phyloP scores from a whole-genome alignment of 2,329 filamentous ascomycete species.

The Trichophyton mentagrophytes region DNA sequence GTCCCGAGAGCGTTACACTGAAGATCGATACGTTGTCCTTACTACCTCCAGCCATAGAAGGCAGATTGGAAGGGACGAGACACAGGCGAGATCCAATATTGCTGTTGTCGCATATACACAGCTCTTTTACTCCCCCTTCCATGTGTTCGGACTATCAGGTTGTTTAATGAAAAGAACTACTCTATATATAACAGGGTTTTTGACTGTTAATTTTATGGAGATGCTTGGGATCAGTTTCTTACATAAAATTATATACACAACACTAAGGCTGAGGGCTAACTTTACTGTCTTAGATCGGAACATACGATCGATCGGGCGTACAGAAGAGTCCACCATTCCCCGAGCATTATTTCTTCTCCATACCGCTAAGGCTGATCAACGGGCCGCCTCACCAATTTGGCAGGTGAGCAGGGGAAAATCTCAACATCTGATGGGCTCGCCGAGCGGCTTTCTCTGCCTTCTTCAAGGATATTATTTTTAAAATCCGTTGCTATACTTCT shows the following conservation, averaged over 20 bases:
- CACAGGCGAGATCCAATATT: background rate
- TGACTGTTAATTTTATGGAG: background rate
- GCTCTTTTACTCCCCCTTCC: background rate
- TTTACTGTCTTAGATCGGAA: conserved; percentile 3
- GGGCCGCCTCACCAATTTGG: conserved; percentile 3
- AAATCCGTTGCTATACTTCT: background rate
- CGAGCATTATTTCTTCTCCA: background rate
- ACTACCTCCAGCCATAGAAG: background rate
- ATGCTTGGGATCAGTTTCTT: background rate
- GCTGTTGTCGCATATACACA: background rate
- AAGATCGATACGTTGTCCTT: background rate
- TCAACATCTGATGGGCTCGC: background rate
- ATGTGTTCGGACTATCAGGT: background rate
- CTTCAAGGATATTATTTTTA: background rate
- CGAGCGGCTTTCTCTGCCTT: background rate
- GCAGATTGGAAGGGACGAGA: background rate
- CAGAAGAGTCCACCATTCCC: background rate
- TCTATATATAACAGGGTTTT: conserved; percentile 4
- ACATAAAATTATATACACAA: background rate
- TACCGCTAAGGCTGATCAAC: background rate
- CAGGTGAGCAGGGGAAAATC: background rate
- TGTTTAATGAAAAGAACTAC: background rate
- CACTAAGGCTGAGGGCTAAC: background rate
- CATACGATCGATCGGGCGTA: conserved; percentile 3
- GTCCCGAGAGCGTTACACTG: background rate